Evolutionary conservation across 768 basidiomycete species (phyloP).

Genomic region (Daedaleopsis nitida): DNA sequence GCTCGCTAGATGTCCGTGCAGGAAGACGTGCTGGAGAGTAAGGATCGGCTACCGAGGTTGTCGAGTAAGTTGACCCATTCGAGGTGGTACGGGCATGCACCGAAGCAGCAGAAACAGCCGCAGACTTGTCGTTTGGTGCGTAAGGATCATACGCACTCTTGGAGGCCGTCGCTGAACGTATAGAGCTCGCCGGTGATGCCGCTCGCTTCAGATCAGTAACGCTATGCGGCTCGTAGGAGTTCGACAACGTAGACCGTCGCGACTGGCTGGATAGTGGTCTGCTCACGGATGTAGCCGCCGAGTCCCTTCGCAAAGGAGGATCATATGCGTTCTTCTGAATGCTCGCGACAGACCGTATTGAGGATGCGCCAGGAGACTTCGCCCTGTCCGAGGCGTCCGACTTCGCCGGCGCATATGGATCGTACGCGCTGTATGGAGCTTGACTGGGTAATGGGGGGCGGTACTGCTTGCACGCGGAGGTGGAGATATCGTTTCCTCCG

Average conservation of each 20-base stretch:
- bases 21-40: slow-evolving; percentile 39
- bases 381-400: slow-evolving; percentile 11
- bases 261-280: slow-evolving; percentile 16
- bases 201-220: slow-evolving; percentile 6
- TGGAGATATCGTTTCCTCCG: slow-evolving; percentile 14
- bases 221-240: slow-evolving; percentile 14
- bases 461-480: neutral
- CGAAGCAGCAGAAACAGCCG: neutral
- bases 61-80: slow-evolving; percentile 45
- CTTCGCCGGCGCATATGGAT: slow-evolving; percentile 8
- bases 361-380: slow-evolving; percentile 20
- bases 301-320: slow-evolving; percentile 2
- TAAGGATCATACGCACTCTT: slow-evolving; percentile 18
- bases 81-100: slow-evolving; percentile 36
- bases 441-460: neutral
- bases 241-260: slow-evolving; percentile 12
- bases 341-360: slow-evolving; percentile 14
- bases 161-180: slow-evolving; percentile 10
- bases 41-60: slow-evolving; percentile 30
- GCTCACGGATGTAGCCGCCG: neutral
- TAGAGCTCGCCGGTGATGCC: slow-evolving; percentile 12
- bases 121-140: neutral
- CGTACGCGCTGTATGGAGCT: neutral
- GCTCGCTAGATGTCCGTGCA: slow-evolving; percentile 19
- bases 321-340: slow-evolving; percentile 4